Base-by-base conservation (phyloP, 2,329 filamentous ascomycete species). In the Hymenoscyphus repandus region DNA sequence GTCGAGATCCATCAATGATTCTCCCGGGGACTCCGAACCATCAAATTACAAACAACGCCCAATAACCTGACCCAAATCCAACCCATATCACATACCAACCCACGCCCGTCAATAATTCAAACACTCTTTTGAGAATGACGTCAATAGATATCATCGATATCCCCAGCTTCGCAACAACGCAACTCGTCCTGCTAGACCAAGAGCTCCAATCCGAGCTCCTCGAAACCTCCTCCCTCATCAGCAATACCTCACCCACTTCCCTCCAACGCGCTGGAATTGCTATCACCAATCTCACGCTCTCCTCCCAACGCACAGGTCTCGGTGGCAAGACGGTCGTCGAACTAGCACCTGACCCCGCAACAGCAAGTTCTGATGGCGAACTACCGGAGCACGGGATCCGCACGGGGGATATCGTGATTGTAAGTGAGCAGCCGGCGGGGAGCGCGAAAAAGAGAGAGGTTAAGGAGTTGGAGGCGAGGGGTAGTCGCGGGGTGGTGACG, bases 251-350 rank as follows among this genome's bases (percentile, higher is more conserved):
- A 43, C 88, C 89, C 4, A 72, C 78, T 0, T 75, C 80, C 1
- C 80, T 95, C 11, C 80, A 88, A 64, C 82, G 86, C 52, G 86
- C 86, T 5, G 89, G 89, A n/a, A 76, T 90, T 37, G 89, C 89
- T 31, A 75, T 93, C 61, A 81, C 83, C 13, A 92, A 91, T 68
- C 80, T 97, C 7, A 72, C 80, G 31, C 73, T 95, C 32, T 74
- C 78, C 10, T 85, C 86, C 15, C 87, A 88, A 65, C 85, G 91
- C 30, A 99, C 93, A 0, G 93, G 93, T 0, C 75, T 96, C 34
- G 93, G 91, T 13, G 93, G 93, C n/a, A 88, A 90, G 57, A 90
- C 88, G 0, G 86, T 99, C 1, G 73, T 96, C 3, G 91, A 96
- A 67, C 81, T 99, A 5, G 72, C 72, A 13, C 74, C 82, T 0